A percentile compares a stretch with the other conserved stretches of the same genome.
These are phyloP conservation scores for Acacia melanoxylon DNA, from an alignment of 306 rosid genomes.

Conservation along the genomic window DNA sequence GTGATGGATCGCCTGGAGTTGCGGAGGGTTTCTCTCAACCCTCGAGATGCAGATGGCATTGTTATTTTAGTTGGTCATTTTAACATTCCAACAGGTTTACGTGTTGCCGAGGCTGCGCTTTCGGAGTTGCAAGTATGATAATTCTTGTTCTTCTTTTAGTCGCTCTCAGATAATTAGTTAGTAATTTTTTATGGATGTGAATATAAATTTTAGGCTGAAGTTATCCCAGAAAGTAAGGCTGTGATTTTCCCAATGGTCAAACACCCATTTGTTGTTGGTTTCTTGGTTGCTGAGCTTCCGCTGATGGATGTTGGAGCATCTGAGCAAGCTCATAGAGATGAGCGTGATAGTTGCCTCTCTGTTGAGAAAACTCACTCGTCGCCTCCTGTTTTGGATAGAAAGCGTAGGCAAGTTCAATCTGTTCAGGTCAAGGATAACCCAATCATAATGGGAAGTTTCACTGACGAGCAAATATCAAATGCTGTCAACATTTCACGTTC, in stretches of 20 bases:
- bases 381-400: slow-evolving; percentile 46
- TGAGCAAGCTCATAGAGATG: slow-evolving; percentile 46
- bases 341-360: slow-evolving; percentile 32
- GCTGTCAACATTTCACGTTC: slow-evolving; percentile 81
- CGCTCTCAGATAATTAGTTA: slow-evolving; percentile 2
- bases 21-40: slow-evolving; percentile 67
- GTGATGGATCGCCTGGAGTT: slow-evolving; percentile 97
- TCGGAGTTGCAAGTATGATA: slow-evolving; percentile 65
- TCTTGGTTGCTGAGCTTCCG: slow-evolving; percentile 93
- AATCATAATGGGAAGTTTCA: slow-evolving; percentile 44
- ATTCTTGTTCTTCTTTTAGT: neutral
- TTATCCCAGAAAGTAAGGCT: slow-evolving; percentile 69
- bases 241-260: slow-evolving; percentile 90
- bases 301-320: slow-evolving; percentile 47
- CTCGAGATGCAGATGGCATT: slow-evolving; percentile 60
- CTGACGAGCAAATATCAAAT: slow-evolving; percentile 65
- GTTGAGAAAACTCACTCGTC: slow-evolving; percentile 51
- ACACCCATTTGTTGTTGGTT: slow-evolving; percentile 95
- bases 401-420: slow-evolving; percentile 49
- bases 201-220: slow-evolving; percentile 56
- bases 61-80: slow-evolving; percentile 77
- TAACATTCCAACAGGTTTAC: slow-evolving; percentile 70
- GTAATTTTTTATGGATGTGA: slow-evolving; percentile 18
- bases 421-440: slow-evolving; percentile 41
- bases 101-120: slow-evolving; percentile 69